Evolutionary conservation across 2,329 filamentous ascomycete genomes (phyloP), one percentile per base, ranked within the genome.

Genomic region (Aspergillus sp.): DNA sequence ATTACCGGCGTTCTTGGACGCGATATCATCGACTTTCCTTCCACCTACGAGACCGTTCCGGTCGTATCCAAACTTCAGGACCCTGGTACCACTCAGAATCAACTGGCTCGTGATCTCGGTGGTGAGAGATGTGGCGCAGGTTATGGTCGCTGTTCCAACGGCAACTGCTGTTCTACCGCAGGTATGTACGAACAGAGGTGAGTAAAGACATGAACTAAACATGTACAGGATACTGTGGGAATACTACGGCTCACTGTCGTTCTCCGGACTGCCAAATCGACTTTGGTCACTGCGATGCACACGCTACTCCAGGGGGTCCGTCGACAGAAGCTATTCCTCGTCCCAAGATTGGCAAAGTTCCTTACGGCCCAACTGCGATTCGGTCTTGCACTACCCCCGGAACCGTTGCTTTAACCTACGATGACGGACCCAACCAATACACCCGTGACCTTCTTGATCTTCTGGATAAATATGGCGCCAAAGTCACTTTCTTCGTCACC

Each of bases 401-500:
- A 52, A 83, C 83, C 11, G 80, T 89, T 64, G 87, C 87, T 17
- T 70, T 89, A 55, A 89, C 86, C 1, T 89, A 83, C 63, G 87
- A 89, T 63, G 87, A 89, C 68, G 87, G 87, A 1, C 87, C 86
- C 20, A 83, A 83, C 61, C 71, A 78, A 18, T 88, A 85, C 70
- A 89, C 86, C 1, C 72, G 74, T 41, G 81, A 86, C 59, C 78
- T 89, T 12, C 77, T 89, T 12, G 83, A 89, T 64, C 76, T 87
- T 53, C 78, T 89, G 45, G 78, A 80, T 58, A 76, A 74, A 24
- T 86, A 87, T 66, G 75, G 81, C 26, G 85, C 84, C 13, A 86
- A 84, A 62, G 87, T 85, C 2, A 89, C 87, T 2, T 90, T 90
- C 69, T 89, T 89, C 71, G 78, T 89, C 59, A 84, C 76, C 12